Conservation (phyloP, 495 filamentous ascomycete genomes). For the Gamarada debralockiae region DNA sequence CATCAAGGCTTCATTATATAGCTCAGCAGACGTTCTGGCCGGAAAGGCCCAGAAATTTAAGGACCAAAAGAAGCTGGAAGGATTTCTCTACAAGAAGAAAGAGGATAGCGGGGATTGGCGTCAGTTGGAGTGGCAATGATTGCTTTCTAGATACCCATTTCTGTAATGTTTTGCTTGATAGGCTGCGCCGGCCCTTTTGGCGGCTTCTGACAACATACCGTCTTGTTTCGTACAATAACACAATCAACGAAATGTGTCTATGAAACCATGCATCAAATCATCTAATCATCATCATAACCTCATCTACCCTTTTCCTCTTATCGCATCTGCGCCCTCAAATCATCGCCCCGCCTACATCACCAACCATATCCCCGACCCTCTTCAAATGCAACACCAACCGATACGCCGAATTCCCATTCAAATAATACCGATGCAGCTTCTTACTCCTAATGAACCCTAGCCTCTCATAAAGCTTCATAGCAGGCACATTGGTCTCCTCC, state of each 20-base stretch:
- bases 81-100: constrained; percentile 20
- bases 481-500: constrained; percentile 88
- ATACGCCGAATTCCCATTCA: constrained; percentile 95
- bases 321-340: not conserved
- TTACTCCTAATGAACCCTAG: constrained; percentile 93
- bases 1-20: constrained; percentile 58
- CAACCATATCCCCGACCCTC: constrained; percentile 23
- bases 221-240: too few relatives aligned
- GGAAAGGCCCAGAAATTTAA: not conserved
- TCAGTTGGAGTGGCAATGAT: constrained; percentile 1
- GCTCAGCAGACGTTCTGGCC: constrained; percentile 34
- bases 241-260: not conserved
- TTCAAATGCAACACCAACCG: constrained; percentile 82
- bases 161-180: not conserved
- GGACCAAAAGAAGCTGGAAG: constrained; percentile 11
- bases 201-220: too few relatives aligned
- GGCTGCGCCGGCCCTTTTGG: not conserved
- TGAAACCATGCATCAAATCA: not conserved
- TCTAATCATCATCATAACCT: not conserved
- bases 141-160: constrained; percentile 18
- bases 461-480: constrained; percentile 90
- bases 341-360: not conserved
- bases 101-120: not conserved
- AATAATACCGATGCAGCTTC: constrained; percentile 89
- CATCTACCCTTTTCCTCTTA: not conserved